Evolutionary conservation across 495 filamentous ascomycete genomes (phyloP).

Genomic region (Aspergillus incahuasiensis): DNA sequence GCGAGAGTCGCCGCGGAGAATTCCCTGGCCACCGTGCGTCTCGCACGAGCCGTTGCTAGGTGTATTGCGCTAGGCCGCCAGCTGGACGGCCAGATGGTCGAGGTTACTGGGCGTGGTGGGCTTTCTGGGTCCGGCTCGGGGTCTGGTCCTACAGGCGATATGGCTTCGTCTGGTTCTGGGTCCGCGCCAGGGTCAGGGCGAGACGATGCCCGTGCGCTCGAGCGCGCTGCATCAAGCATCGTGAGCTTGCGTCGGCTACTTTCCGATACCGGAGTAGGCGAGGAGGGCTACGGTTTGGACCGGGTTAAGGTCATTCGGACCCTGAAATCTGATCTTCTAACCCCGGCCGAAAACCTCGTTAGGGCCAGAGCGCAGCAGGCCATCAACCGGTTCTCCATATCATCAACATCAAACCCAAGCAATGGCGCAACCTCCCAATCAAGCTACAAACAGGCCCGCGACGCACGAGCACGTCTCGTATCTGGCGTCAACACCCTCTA

Average conservation of each 20-base stretch:
- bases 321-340: constrained; percentile 61
- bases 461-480: constrained; percentile 64
- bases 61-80: constrained; percentile 77
- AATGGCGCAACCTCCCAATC: constrained; percentile 33
- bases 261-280: constrained; percentile 52
- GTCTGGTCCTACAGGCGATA: constrained; percentile 17
- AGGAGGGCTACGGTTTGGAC: constrained; percentile 73
- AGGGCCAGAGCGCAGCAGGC: constrained; percentile 70
- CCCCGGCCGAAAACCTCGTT: constrained; percentile 65
- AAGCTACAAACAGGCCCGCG: constrained; percentile 77
- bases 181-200: constrained; percentile 11
- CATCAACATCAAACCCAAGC: constrained; percentile 43
- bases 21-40: constrained; percentile 70
- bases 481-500: constrained; percentile 77
- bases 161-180: neutral
- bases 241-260: constrained; percentile 69
- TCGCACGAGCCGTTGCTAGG: constrained; percentile 70
- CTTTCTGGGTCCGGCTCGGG: constrained; percentile 6
- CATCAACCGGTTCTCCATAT: constrained; percentile 78
- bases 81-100: constrained; percentile 74
- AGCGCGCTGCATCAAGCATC: constrained; percentile 73
- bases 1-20: constrained; percentile 67
- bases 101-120: constrained; percentile 46
- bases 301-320: constrained; percentile 63
- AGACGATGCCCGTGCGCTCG: constrained; percentile 72